A percentile compares a stretch with the other conserved stretches of the same genome.
Evolutionary conservation across 495 filamentous ascomycete species (phyloP).

Genomic region (Penicillium psychrofluorescens): DNA sequence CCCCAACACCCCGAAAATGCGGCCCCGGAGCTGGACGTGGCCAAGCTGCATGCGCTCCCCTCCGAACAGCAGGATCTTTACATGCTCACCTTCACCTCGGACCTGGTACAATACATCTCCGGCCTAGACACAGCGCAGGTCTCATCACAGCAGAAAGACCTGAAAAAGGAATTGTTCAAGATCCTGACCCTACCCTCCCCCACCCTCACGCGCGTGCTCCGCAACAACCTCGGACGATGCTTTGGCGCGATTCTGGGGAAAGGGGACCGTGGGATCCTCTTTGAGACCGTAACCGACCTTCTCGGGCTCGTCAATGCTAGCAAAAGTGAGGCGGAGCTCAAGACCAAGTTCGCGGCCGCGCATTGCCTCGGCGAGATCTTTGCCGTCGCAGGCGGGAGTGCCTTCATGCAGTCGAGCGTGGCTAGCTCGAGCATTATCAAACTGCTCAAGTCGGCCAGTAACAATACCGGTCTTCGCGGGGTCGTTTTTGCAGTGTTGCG

Average conservation of each 20-base stretch:
- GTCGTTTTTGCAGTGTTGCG: slow-evolving; percentile 73
- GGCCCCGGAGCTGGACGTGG: slow-evolving; percentile 66
- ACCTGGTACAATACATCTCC: slow-evolving; percentile 74
- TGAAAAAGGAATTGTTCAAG: slow-evolving; percentile 87
- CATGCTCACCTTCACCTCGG: slow-evolving; percentile 80
- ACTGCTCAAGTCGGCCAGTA: slow-evolving; percentile 70
- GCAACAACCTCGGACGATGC: slow-evolving; percentile 78
- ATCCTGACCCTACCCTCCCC: slow-evolving; percentile 83
- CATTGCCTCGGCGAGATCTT: slow-evolving; percentile 86
- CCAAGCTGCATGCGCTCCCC: slow-evolving; percentile 81
- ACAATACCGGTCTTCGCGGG: slow-evolving; percentile 75
- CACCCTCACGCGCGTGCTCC: slow-evolving; percentile 77
- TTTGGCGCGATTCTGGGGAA: slow-evolving; percentile 78
- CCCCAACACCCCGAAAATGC: slow-evolving; percentile 22
- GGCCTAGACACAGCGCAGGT: slow-evolving; percentile 66
- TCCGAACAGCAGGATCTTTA: slow-evolving; percentile 95
- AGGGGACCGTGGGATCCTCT: slow-evolving; percentile 85
- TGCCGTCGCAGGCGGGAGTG: slow-evolving; percentile 85
- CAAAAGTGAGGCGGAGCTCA: slow-evolving; percentile 73
- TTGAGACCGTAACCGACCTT: slow-evolving; percentile 89
- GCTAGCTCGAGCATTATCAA: slow-evolving; percentile 66
- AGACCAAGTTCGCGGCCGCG: slow-evolving; percentile 77
- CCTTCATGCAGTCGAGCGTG: slow-evolving; percentile 73
- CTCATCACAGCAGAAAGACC: slow-evolving; percentile 75
- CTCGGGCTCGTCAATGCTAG: slow-evolving; percentile 65